Base-by-base conservation (phyloP, 441 rosid species). In the Caryocar brasiliense region DNA sequence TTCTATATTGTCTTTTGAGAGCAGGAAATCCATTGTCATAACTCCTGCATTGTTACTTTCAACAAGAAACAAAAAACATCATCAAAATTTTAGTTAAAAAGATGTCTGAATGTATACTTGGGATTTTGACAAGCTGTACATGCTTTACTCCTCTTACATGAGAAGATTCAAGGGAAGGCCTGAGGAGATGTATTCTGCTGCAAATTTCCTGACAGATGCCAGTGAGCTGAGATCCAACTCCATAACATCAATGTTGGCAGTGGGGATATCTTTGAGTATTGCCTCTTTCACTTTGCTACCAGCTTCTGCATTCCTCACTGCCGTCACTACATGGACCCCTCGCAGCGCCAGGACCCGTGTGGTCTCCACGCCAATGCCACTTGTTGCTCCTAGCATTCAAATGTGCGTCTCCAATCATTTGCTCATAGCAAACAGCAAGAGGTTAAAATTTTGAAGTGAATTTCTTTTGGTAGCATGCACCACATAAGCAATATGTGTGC, bases 21-120 rank as follows among this genome's bases (percentile, higher is more conserved):
- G 64, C 19, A 11, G 27, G 32, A 27, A 67, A 5, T 64, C 60
- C 6, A 40, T 10, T 41, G 59, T 47, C 64, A 51, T 56, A 14
- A 67, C 38, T 14, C 72, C 72, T 46, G 72, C 72, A 29, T 67
- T 67, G 53, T 67, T 67, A 45, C 73, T 72, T 51, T 40, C 20
- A 22, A 14, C 12, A 22, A 27, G n/a, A 22, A 22, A 3, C n/a
- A 7, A 21, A 48, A 7, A 23, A 9, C 28, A 8, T 28, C 33
- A 26, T 2, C n/a, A n/a, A n/a, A n/a, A n/a, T n/a, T n/a, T 11
- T 14, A 15, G 12, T 3, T 0, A 6, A 7, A 14, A 5, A n/a
- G n/a, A n/a, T n/a, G n/a, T n/a, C n/a, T n/a, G n/a, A n/a, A n/a
- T n/a, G n/a, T n/a, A n/a, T n/a, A n/a, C n/a, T n/a, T n/a, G n/a